phyloP scores from a whole-genome alignment of 2,329 filamentous ascomycete species.

The Colletotrichum agaves region DNA sequence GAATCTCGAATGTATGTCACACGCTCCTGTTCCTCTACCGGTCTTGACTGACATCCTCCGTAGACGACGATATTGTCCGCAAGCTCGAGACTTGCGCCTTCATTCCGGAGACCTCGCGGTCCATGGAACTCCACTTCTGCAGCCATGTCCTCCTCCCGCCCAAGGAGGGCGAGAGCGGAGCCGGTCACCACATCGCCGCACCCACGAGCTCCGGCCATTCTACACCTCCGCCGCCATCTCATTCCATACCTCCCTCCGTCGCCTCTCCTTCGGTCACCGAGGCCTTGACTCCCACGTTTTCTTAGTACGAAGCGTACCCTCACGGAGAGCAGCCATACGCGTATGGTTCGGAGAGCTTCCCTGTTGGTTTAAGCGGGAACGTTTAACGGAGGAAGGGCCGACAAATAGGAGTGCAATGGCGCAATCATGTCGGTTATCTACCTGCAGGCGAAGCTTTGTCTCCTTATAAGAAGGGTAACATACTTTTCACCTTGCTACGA shows the following conservation, averaged over 20 bases:
- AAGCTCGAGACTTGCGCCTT: conserved; percentile 42
- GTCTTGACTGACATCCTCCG: not conserved
- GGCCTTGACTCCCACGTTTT: not conserved
- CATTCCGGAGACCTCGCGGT: conserved; percentile 53
- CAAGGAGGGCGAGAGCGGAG: conserved; percentile 28
- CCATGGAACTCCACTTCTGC: conserved; percentile 61
- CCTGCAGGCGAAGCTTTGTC: not conserved
- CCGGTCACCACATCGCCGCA: conserved; percentile 25
- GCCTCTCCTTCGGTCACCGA: conserved; percentile 9
- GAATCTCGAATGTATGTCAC: conserved; percentile 66
- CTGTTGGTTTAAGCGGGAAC: no score
- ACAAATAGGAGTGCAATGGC: no score
- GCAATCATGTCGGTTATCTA: not conserved
- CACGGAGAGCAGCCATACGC: not conserved
- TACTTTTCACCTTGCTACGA: conserved; percentile 3
- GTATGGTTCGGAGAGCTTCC: not conserved
- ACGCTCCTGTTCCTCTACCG: conserved; percentile 29
- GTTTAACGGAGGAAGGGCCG: no score
- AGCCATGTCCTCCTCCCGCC: conserved; percentile 57
- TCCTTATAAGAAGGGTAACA: not conserved
- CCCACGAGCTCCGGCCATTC: conserved; percentile 34
- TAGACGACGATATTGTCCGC: conserved; percentile 43
- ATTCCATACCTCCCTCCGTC: conserved; percentile 9
- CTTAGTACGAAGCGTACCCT: conserved; percentile 5
- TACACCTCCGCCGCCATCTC: conserved; percentile 23